Evolutionary conservation across 2,329 filamentous ascomycete species (phyloP).

Genomic region (Karstenula rhodostoma): DNA sequence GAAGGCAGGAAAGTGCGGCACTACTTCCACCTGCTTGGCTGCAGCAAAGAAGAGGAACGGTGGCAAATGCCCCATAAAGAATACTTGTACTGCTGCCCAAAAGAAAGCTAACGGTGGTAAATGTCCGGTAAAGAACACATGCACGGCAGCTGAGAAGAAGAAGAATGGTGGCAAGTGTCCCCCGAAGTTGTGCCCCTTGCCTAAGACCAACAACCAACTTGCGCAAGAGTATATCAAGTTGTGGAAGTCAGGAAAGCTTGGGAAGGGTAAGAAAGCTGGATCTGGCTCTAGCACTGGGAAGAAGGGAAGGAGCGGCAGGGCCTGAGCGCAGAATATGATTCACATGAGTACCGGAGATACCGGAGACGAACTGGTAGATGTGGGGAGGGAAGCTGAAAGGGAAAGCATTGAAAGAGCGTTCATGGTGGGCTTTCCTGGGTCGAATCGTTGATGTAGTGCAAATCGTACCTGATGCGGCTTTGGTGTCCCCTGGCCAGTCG

Average conservation of each 20-base stretch:
- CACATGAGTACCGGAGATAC: conserved; percentile 5
- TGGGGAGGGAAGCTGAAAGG: neutral
- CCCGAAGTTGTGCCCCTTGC: conserved; percentile 8
- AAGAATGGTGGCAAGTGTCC: conserved; percentile 14
- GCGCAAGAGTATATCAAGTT: conserved; percentile 11
- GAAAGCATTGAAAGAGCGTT: conserved; percentile 4
- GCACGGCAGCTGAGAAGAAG: conserved; percentile 14
- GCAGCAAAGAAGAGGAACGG: conserved; percentile 5
- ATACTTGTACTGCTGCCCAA: conserved; percentile 7
- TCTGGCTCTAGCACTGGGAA: conserved; percentile 6
- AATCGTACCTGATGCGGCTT: conserved; percentile 7
- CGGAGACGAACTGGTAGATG: conserved; percentile 3
- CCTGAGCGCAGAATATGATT: conserved; percentile 7
- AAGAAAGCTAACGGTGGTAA: conserved; percentile 9
- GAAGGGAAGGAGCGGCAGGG: conserved; percentile 8
- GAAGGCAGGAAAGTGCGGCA: conserved; percentile 12
- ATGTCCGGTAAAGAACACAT: conserved; percentile 6
- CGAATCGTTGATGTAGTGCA: conserved; percentile 5
- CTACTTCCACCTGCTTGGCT: conserved; percentile 2
- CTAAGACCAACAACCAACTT: conserved; percentile 10
- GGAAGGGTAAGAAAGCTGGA: conserved; percentile 12
- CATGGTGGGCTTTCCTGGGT: conserved; percentile 5
- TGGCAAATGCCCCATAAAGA: conserved; percentile 3
- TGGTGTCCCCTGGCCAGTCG: conserved; percentile 6
- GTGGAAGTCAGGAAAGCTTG: conserved; percentile 12